Conservation (phyloP, 805 yeast genomes). For the Gaillardinia entomophila region DNA sequence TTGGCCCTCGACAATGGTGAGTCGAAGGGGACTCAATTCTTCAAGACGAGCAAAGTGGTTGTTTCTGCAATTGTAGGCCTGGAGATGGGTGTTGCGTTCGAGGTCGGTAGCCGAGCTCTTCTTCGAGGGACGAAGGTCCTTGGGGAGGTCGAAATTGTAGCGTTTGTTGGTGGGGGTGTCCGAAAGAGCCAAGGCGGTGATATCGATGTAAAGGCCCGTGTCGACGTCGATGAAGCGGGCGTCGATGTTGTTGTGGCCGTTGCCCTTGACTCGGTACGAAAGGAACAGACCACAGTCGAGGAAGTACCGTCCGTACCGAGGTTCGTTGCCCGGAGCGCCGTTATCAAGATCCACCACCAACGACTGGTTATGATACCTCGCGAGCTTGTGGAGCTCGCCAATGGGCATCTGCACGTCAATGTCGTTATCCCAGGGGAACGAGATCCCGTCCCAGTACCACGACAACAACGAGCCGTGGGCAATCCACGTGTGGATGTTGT, state of each 20-base stretch:
- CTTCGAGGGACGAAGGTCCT: slow-evolving; percentile 2
- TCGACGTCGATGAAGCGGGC: slow-evolving; percentile 49
- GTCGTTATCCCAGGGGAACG: slow-evolving; percentile 25
- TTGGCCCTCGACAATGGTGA: slow-evolving; percentile 30
- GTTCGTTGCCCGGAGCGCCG: slow-evolving; percentile 15
- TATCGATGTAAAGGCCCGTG: slow-evolving; percentile 40
- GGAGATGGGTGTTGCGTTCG: slow-evolving; percentile 19
- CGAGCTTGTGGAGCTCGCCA: slow-evolving; percentile 17
- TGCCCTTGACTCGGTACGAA: slow-evolving; percentile 23
- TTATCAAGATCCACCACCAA: slow-evolving; percentile 35
- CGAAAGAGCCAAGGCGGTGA: slow-evolving; percentile 34
- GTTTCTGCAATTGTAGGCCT: slow-evolving; percentile 35
- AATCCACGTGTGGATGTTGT: slow-evolving; percentile 21
- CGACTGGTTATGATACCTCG: slow-evolving; percentile 21
- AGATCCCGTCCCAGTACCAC: slow-evolving; percentile 26
- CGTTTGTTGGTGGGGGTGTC: slow-evolving; percentile 21
- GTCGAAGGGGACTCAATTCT: slow-evolving; percentile 28
- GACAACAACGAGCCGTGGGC: slow-evolving; percentile 23
- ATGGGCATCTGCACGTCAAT: slow-evolving; percentile 24
- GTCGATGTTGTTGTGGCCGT: slow-evolving; percentile 48
- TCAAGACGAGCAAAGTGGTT: slow-evolving; percentile 24
- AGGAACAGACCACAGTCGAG: slow-evolving; percentile 25
- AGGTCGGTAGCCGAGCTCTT: slow-evolving; percentile 8
- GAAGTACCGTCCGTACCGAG: slow-evolving; percentile 54
- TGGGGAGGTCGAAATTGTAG: slow-evolving; percentile 11